A percentile compares a stretch with the other conserved stretches of the same genome.
phyloP scores from a whole-genome alignment of 306 rosid species.

The Acacia confusa region DNA sequence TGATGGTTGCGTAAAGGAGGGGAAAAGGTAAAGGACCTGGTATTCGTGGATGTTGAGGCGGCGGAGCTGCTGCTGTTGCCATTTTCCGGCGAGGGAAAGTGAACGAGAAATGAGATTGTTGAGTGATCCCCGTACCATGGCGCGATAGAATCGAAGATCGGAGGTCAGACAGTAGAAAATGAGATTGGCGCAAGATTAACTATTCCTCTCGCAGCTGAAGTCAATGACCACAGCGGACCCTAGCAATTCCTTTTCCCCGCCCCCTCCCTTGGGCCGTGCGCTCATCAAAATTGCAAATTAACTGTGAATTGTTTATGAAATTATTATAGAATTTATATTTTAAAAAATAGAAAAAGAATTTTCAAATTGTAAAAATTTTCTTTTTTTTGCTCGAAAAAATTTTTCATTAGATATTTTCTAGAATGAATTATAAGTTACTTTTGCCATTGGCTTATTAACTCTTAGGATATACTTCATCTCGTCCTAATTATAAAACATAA shows the following conservation, averaged over 20 bases:
- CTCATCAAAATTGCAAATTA: not conserved
- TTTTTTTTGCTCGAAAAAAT: no score
- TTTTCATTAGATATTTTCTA: no score
- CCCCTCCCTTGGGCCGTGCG: not conserved
- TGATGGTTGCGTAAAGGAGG: not conserved
- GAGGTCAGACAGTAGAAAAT: not conserved
- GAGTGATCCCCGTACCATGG: slow-evolving; percentile 83
- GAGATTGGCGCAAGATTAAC: not conserved
- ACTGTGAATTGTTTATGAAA: no score
- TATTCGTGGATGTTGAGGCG: slow-evolving; percentile 98
- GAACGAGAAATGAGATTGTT: slow-evolving; percentile 84
- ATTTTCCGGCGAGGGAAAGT: slow-evolving; percentile 86
- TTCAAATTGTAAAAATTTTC: no score
- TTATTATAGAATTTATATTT: not conserved
- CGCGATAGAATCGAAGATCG: slow-evolving; percentile 2
- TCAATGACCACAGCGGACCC: slow-evolving; percentile 42
- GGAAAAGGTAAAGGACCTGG: slow-evolving; percentile 53
- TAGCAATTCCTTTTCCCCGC: slow-evolving; percentile 7
- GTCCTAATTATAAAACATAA: no score
- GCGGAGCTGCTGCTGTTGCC: slow-evolving; percentile 98
- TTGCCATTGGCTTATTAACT: no score
- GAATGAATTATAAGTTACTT: no score
- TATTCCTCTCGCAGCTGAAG: not conserved
- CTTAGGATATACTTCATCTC: no score
- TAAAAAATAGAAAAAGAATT: no score